Conservation (phyloP, 2,329 filamentous ascomycete genomes). For the Talaromyces rugulosus region DNA sequence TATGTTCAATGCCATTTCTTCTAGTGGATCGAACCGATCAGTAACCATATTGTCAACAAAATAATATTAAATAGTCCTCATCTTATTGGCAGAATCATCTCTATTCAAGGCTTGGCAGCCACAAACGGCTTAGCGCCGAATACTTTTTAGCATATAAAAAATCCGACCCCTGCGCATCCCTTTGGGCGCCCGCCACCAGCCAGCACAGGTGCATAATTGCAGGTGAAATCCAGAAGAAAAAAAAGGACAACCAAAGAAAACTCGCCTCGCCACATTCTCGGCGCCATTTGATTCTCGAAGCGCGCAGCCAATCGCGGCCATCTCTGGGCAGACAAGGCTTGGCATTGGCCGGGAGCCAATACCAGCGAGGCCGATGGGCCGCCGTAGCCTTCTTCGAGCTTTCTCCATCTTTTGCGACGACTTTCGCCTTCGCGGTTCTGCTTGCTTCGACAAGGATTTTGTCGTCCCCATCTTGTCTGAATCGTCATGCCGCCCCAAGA, state of each 20-base stretch:
- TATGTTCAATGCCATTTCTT: no score
- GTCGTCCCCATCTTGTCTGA: constrained; percentile 20
- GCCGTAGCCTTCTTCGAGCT: constrained; percentile 11
- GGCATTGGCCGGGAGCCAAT: constrained; percentile 11
- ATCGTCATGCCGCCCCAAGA: constrained; percentile 42
- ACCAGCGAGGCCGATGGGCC: constrained; percentile 9
- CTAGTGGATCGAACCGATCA: not conserved
- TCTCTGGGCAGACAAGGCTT: constrained; percentile 11
- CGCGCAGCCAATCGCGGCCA: constrained; percentile 9
- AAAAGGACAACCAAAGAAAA: not conserved
- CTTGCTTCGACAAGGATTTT: constrained; percentile 2
- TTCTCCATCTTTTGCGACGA: constrained; percentile 7
- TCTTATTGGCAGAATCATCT: not conserved
- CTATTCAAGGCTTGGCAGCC: not conserved
- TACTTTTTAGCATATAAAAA: not conserved
- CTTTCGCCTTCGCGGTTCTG: constrained; percentile 7
- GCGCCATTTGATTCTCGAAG: not conserved
- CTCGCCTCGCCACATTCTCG: not conserved
- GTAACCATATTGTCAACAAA: not conserved
- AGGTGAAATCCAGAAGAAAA: not conserved
- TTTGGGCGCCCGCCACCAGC: not conserved
- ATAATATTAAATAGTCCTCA: not conserved
- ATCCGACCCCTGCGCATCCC: not conserved
- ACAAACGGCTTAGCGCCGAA: not conserved
- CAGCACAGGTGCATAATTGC: not conserved